Evolutionary conservation across 2,329 filamentous ascomycete genomes (phyloP).

Genomic region (Phaeosphaeria sp.): DNA sequence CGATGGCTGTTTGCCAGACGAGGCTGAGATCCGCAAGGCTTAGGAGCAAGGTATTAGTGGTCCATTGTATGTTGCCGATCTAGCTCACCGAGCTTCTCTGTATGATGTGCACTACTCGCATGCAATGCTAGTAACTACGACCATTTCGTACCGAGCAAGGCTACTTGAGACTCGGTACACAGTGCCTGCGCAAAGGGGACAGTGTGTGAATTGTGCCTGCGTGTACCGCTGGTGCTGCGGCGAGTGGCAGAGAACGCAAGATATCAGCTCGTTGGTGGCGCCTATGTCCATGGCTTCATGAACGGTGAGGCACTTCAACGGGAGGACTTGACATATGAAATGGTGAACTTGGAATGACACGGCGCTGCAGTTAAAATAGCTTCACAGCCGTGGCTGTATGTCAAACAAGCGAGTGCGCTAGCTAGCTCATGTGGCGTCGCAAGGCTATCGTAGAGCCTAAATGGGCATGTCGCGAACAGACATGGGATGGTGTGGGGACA

Average conservation of each 20-base stretch:
- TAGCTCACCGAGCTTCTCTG: conserved; percentile 12
- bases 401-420: neutral
- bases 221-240: conserved; percentile 22
- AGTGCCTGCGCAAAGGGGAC: conserved; percentile 17
- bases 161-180: conserved; percentile 21
- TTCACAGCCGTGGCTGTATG: too few species aligned
- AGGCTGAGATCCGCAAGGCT: conserved; percentile 3
- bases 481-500: neutral
- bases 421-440: neutral
- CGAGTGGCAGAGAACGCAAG: conserved; percentile 3
- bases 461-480: neutral
- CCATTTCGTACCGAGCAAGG: conserved; percentile 18
- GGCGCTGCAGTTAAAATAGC: neutral
- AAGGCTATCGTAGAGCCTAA: neutral
- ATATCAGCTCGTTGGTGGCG: conserved; percentile 20
- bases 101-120: conserved; percentile 22
- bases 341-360: conserved; percentile 15
- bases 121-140: conserved; percentile 12
- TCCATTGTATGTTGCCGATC: neutral
- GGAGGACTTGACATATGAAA: conserved; percentile 8
- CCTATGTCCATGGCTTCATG: conserved; percentile 27
- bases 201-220: conserved; percentile 21
- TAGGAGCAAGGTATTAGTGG: conserved; percentile 1
- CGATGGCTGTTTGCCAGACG: conserved; percentile 4
- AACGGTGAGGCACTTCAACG: conserved; percentile 15